phyloP scores from a whole-genome alignment of 495 filamentous ascomycete species.

The Clohesyomyces aquaticus region DNA sequence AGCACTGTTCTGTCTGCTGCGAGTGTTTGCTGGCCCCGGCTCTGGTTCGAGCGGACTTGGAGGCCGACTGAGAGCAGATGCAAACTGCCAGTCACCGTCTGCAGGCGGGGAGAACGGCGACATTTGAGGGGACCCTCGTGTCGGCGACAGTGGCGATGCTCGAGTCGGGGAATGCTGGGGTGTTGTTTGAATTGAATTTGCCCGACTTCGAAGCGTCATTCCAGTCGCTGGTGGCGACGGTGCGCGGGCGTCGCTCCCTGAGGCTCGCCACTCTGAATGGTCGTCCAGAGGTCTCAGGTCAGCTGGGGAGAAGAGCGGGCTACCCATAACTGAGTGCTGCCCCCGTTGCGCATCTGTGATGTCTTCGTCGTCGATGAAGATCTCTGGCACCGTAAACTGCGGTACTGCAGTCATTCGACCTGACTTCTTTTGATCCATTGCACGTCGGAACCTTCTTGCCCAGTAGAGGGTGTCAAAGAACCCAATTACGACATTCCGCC shows the following conservation, averaged over 20 bases:
- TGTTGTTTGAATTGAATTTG: slow-evolving; percentile 47
- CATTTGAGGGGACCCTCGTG: slow-evolving; percentile 34
- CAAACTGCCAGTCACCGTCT: slow-evolving; percentile 48
- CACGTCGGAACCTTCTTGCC: slow-evolving; percentile 76
- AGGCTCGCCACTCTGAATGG: slow-evolving; percentile 33
- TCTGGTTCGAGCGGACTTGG: slow-evolving; percentile 44
- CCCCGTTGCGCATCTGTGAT: slow-evolving; percentile 44
- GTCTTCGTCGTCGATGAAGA: slow-evolving; percentile 77
- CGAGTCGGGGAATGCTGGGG: slow-evolving; percentile 39
- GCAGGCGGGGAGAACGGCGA: slow-evolving; percentile 31
- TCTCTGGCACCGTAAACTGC: slow-evolving; percentile 85
- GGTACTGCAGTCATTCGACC: slow-evolving; percentile 77
- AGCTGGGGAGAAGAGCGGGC: slow-evolving; percentile 38
- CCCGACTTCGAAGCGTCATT: slow-evolving; percentile 42
- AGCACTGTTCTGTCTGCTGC: slow-evolving; percentile 63
- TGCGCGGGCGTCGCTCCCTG: slow-evolving; percentile 33
- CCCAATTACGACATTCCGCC: slow-evolving; percentile 81
- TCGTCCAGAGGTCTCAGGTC: slow-evolving; percentile 27
- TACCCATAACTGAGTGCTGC: slow-evolving; percentile 41
- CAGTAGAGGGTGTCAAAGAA: slow-evolving; percentile 98
- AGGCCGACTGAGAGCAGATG: slow-evolving; percentile 43
- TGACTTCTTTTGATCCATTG: slow-evolving; percentile 66
- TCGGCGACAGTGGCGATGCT: slow-evolving; percentile 30
- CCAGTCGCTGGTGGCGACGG: slow-evolving; percentile 34
- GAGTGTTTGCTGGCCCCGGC: slow-evolving; percentile 33